Conservation (phyloP, 352 stramenopile species). For the Globisporangium apiculatum region DNA sequence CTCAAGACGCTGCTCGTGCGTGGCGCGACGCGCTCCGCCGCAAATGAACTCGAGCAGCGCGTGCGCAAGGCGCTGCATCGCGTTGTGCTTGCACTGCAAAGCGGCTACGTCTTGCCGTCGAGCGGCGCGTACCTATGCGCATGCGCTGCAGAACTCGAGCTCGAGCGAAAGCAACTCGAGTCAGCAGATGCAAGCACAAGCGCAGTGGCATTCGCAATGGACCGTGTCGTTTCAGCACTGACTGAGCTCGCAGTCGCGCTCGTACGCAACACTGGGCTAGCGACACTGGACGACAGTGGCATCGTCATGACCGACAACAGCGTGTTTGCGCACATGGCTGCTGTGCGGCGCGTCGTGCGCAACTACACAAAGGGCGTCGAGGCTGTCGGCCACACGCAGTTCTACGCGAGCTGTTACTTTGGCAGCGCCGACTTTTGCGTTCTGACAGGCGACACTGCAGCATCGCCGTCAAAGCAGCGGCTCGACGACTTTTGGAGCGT, state of each 20-base stretch:
- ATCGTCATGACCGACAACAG: background rate
- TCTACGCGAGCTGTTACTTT: constrained; percentile 12
- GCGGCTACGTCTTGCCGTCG: constrained; percentile 6
- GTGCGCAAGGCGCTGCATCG: background rate
- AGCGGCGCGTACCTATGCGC: constrained; percentile 10
- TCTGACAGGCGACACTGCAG: background rate
- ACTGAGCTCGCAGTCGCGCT: constrained; percentile 4
- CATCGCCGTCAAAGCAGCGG: background rate
- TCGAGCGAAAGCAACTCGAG: background rate
- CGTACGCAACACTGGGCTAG: constrained; percentile 2
- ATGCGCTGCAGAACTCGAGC: constrained; percentile 3
- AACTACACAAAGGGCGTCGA: constrained; percentile 8
- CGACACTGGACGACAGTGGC: background rate
- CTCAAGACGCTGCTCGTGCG: constrained; percentile 10
- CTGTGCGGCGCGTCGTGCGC: constrained; percentile 2
- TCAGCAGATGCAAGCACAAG: background rate
- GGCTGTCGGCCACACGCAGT: background rate
- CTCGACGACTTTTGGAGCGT: constrained; percentile 12
- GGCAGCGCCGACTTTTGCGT: constrained; percentile 4
- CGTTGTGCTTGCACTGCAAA: constrained; percentile 2
- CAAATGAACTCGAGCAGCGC: constrained; percentile 2
- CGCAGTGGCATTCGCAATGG: background rate
- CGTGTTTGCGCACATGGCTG: background rate
- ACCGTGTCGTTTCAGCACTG: constrained; percentile 4
- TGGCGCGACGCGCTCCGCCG: constrained; percentile 1